Base-by-base conservation (phyloP, 2,329 filamentous ascomycete species). In the Didymella arachidicola region DNA sequence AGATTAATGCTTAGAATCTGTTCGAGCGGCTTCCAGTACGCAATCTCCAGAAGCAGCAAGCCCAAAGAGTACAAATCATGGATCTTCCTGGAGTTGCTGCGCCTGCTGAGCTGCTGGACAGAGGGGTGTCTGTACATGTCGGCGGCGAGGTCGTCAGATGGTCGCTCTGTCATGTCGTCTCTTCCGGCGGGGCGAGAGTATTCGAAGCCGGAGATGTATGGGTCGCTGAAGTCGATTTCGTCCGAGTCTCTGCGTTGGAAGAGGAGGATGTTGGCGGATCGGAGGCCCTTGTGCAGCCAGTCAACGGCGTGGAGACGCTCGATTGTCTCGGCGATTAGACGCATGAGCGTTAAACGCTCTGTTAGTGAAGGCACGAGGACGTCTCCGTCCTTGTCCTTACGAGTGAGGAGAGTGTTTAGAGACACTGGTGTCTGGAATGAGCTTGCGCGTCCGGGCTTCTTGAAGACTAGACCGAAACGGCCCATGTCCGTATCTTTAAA, bases 231-330 rank as follows among this genome's bases (percentile, higher is more conserved):
- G 57, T 80, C 74, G 41, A 81, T 72, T 7, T 64, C 62, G 3
- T 46, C 45, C 2, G 22, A 60, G 53, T 59, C 70, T 7, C 29
- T 48, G 14, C 12, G 14, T 14, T 4, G 11, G 66, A 84, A 84
- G 69, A 86, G 84, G 11, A 86, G 68, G 29, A 86, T 77, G 65
- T 84, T 86, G 53, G 82, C 75, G 57, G 79, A 81, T 12, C 83
- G 80, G 5, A 86, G 75, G n/a, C 83, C 83, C 64, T 87, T 86
- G 75, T 86, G 84, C 6, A 86, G 77, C 84, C 83, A 86, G 59
- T 84, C 80, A 1, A 85, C 82, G 2, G 82, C 79, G 64, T 86
- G 84, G 0, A 86, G 77, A 54, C 84, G 84, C 45, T 86, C 72
- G 3, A 87, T 69, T 18, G 81, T 85, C 64, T 83, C 82, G 56